Evolutionary conservation across 2,329 filamentous ascomycete species (phyloP), one percentile per base, ranked within the genome.

Genomic region (Diplodia seriata): DNA sequence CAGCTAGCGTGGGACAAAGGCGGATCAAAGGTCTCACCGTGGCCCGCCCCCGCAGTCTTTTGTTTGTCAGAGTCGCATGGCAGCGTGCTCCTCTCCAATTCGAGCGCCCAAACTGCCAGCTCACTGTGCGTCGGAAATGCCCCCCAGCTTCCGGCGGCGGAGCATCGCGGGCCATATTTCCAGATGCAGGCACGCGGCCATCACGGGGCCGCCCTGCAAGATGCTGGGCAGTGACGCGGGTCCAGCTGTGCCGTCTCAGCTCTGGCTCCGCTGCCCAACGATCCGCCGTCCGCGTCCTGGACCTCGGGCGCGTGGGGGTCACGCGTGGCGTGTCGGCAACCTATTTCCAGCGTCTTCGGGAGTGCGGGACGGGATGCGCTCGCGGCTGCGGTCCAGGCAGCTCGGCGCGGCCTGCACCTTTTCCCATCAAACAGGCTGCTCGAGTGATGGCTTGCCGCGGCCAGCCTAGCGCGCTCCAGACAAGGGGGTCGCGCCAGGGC

Each of bases 1-100:
- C 74, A 36, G 20, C 53, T 67, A 59, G 65, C 65, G 65, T 67
- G 75, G 76, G 76, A 76, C 18, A 56, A 29, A 68, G 72, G 73
- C 70, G 69, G 70, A 70, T 71, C 69, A 69, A 65, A 67, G 61
- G 68, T 69, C 68, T 64, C 70, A 71, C 70, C 69, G 69, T 68
- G 68, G 68, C 38, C 51, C 64, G 53, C 56, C 64, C 53, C 51
- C 64, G 64, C 64, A 56, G 64, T 66, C 64, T 29, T 11, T 12
- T 50, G 38, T 66, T 51, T 56, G 51, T 57, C 64, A 56, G 64
- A 66, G 64, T 57, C n/a, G 50, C 64, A 66, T 63, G 43, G 29
- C 47, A 26, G 36, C 57, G 40, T 31, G 6, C 26, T 36, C 23
- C 43, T 43, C 26, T 38, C 47, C 31, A 36, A 62, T 50, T 51